Base-by-base conservation (phyloP, 805 yeast genomes). In the Hermanozyma aechmeae region DNA sequence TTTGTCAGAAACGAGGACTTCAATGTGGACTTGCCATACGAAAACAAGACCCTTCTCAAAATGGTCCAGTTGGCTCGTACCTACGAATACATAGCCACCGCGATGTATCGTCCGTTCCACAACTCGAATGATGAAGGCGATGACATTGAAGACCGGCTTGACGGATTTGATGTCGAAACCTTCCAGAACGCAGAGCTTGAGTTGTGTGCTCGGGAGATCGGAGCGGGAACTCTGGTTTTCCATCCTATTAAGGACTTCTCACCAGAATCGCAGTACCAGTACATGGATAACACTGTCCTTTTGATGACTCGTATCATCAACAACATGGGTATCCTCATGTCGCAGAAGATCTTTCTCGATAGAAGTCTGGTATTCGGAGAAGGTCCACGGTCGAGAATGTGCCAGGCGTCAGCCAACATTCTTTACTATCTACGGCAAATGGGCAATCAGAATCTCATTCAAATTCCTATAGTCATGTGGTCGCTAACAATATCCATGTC, bases 1-100 rank as follows among this genome's bases (percentile, higher is more conserved):
- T 45, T 54, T n/a, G 43, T 61, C 29, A 49, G 57, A 24, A 43
- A 54, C 15, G 58, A 53, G 16, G 69, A 64, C 34, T 58, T 59
- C 19, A 60, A 61, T 28, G 39, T 58, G 16, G 40, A 40, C 3
- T 42, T 50, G 4, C 52, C 62, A 5, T 35, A 49, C 37, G 31
- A 37, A 19, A 45, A 50, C 37, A 47, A 49, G 14, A 39, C 43
- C 30, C 38, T 61, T 16, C 36, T 48, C 12, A 43, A 50, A 3
- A 38, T 63, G 13, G 53, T 58, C 20, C 46, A 48, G 23, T 48
- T 50, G 12, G 52, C 56, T 17, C 24, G 37, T 13, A 36, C 47
- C 15, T 42, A 61, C 26, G 68, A 62, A 33, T 42, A 49, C 23
- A 64, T 61, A 28, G 41, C 60, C 15, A 43, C 36, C 22, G 45